Conservation (phyloP, 805 yeast genomes). For the Teunomyces kruisii region DNA sequence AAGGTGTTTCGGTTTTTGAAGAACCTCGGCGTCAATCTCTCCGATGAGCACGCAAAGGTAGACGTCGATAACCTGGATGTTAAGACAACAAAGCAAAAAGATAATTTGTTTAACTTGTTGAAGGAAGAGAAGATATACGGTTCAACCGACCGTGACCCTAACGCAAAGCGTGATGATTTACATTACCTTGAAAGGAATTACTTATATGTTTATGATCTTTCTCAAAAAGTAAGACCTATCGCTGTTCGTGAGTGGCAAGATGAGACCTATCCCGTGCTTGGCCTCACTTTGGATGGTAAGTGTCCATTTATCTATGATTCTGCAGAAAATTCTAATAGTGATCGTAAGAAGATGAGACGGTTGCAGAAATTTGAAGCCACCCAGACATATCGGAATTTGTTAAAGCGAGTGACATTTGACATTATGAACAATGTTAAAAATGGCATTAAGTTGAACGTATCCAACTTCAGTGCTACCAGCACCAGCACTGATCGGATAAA, state of each 20-base stretch:
- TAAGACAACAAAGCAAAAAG: constrained; percentile 11
- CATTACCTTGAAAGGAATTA: constrained; percentile 73
- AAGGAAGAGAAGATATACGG: constrained; percentile 85
- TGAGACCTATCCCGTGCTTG: constrained; percentile 54
- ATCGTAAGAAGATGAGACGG: constrained; percentile 40
- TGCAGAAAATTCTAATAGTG: constrained; percentile 36
- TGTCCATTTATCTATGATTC: constrained; percentile 78
- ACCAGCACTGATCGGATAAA: constrained; percentile 27
- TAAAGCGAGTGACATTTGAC: constrained; percentile 34
- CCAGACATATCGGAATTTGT: constrained; percentile 39
- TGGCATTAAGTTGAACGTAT: constrained; percentile 13
- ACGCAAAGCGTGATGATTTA: constrained; percentile 79
- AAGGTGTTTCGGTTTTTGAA: constrained; percentile 78
- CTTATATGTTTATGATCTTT: constrained; percentile 76
- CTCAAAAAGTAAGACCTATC: constrained; percentile 76
- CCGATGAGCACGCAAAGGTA: constrained; percentile 4
- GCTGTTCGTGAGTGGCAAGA: constrained; percentile 77
- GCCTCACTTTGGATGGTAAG: constrained; percentile 66
- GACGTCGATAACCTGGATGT: neutral
- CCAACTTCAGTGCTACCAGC: constrained; percentile 22
- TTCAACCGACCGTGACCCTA: constrained; percentile 85
- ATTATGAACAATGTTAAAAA: constrained; percentile 28
- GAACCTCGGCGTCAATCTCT: constrained; percentile 46
- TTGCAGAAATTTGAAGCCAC: constrained; percentile 41
- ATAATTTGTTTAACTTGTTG: constrained; percentile 50